Base-by-base conservation (phyloP, 306 rosid species). In the Prunus padus region DNA sequence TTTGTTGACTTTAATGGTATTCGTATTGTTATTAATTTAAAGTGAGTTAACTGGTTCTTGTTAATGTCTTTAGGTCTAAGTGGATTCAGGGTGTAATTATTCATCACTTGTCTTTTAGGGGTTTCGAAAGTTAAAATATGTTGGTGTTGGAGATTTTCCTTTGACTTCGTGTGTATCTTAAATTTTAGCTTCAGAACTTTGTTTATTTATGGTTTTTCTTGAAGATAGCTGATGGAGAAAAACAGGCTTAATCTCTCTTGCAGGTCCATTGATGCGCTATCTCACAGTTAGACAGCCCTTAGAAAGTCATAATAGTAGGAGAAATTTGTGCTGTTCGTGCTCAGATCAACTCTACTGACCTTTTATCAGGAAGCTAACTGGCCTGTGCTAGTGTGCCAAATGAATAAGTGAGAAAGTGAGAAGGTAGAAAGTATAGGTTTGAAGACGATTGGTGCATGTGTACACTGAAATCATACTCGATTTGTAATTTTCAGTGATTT, bases 1-100 rank as follows among this genome's bases (percentile, higher is more conserved):
- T 9, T 56, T 49, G 73, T 52, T 30, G 70, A 57, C 77, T 76
- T 65, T 22, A 1, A 49, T 60, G 45, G 31, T 59, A 57, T 69
- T 13, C n/a, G 2, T 37, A 16, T 67, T n/a, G 30, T 10, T 33
- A 13, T 23, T 23, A 47, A 52, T 14, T 6, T 74, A 40, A 19
- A 65, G 67, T 78, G 40, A 77, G 84, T 77, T 66, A 68, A 61
- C 72, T 74, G 75, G 63, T 72, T 72, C 67, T 54, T 51, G 69
- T 71, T 69, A 30, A 57, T 74, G 8, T 11, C 49, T 20, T 49
- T 63, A 9, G 76, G 51, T 30, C 66, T 44, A 2, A 42, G 52
- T 23, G 33, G 23, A 56, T 70, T 76, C 46, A 59, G 56, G 54
- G 13, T 76, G 47, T 65, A 2, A 26, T 26, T 40, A 6, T 25